phyloP scores from a whole-genome alignment of 2,329 filamentous ascomycete genomes.

The Stagonosporopsis chrysanthemi region DNA sequence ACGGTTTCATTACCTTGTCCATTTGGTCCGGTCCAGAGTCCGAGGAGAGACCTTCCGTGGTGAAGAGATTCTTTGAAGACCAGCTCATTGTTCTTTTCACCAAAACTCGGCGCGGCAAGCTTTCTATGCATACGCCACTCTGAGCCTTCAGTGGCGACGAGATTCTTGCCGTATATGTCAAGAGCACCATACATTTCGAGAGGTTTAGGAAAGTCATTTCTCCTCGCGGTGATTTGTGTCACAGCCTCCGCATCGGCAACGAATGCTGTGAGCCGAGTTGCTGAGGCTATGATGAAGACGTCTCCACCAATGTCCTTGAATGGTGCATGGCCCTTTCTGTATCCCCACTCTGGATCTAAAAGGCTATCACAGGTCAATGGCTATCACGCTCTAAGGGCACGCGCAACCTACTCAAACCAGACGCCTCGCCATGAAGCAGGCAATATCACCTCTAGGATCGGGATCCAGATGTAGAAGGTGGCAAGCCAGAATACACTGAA shows the following conservation, averaged over 20 bases:
- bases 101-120: conserved; percentile 74
- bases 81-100: conserved; percentile 75
- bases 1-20: conserved; percentile 55
- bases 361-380: conserved; percentile 50
- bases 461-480: conserved; percentile 62
- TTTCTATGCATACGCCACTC: conserved; percentile 78
- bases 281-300: conserved; percentile 69
- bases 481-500: conserved; percentile 65
- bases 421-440: conserved; percentile 64
- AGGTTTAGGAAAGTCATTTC: conserved; percentile 76
- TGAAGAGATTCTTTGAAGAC: conserved; percentile 69
- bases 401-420: conserved; percentile 66
- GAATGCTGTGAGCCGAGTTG: conserved; percentile 61
- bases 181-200: conserved; percentile 66
- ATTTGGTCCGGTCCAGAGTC: conserved; percentile 40
- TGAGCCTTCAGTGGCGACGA: conserved; percentile 73
- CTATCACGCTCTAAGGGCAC: background rate
- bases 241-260: conserved; percentile 71
- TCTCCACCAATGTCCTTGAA: conserved; percentile 68
- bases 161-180: conserved; percentile 73
- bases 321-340: conserved; percentile 62
- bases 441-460: conserved; percentile 60
- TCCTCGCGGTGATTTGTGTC: conserved; percentile 68
- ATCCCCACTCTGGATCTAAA: conserved; percentile 68
- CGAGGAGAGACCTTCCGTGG: conserved; percentile 60